These are phyloP conservation scores for Schizophyllum amplum DNA, from an alignment of 1,284 basidiomycete genomes.

Conservation along the genomic window DNA sequence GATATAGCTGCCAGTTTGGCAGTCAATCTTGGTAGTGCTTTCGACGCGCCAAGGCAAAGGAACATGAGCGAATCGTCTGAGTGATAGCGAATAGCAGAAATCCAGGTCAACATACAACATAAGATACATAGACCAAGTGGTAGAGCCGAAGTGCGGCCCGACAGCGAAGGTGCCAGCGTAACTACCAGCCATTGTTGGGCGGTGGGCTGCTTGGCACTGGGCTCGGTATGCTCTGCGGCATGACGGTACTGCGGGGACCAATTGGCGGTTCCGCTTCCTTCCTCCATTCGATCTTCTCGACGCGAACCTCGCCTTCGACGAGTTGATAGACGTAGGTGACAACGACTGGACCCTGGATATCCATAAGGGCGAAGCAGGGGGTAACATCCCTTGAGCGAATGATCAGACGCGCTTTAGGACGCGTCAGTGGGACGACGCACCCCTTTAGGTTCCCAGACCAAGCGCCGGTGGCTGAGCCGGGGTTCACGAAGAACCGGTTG, in stretches of 20 bases:
- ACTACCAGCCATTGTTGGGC: not conserved
- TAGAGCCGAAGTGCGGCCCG: not conserved
- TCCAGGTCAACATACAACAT: not conserved
- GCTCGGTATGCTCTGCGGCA: constrained; percentile 42
- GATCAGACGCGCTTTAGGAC: constrained; percentile 10
- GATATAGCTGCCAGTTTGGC: no score
- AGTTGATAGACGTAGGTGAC: constrained; percentile 96
- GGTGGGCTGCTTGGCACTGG: constrained; percentile 14
- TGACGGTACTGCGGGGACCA: constrained; percentile 25
- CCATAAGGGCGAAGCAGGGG: constrained; percentile 85
- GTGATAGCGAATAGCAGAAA: not conserved
- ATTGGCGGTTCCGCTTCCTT: constrained; percentile 49
- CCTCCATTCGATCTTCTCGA: constrained; percentile 79
- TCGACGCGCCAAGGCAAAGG: no score
- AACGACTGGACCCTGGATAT: constrained; percentile 90
- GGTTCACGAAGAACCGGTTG: constrained; percentile 92
- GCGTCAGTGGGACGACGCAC: constrained; percentile 28
- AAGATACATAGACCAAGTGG: not conserved
- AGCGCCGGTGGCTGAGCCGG: constrained; percentile 91
- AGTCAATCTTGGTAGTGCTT: no score
- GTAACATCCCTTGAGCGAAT: constrained; percentile 28
- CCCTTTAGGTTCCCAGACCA: constrained; percentile 76
- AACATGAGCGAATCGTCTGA: no score
- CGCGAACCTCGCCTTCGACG: constrained; percentile 85
- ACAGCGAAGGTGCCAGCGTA: not conserved